Base-by-base conservation (phyloP, 768 basidiomycete genomes). In the Lepiota venenata region DNA sequence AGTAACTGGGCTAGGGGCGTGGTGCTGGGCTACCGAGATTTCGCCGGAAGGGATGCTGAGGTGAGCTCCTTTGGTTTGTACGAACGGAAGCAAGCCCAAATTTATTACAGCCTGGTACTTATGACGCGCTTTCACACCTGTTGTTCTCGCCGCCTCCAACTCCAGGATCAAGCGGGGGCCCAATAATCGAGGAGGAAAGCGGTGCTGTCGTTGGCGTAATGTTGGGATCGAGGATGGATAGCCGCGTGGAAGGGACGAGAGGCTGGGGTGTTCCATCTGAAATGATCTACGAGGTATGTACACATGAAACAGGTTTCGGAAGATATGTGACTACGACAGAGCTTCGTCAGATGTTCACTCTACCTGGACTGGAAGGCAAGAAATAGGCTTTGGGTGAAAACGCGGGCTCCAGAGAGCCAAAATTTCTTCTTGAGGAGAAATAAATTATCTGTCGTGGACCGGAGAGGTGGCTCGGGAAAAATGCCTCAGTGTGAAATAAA, bases 221-320 rank as follows among this genome's bases (percentile, higher is more conserved):
- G 61, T 71, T 83, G 8, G 86, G 85, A 12, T 77, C 79, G 35
- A 72, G 79, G 60, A 80, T 83, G 77, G 76, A 82, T 52, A 83
- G 71, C 57, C 64, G 74, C 5, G 68, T 83, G 3, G 78, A 81
- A 58, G 83, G 84, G 12, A 56, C 74, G 37, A 66, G 77, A 12
- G 84, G 85, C 0, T 87, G 83, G 82, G 84, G 81, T 18, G 77
- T 79, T 2, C 82, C 84, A 0, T 74, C 82, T 1, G 85, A 88
- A 64, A 69, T 75, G 16, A 80, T 86, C 16, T 86, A 76, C 56
- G 83, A 87, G 77, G 84, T 83, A 55, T 57, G 49, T 52, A n/a
- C n/a, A n/a, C n/a, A n/a, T n/a, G 36, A 4, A 37, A 20, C 50
- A 7, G 25, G 39, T 22, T 7, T 38, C 10, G 15, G 8, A 27